Base-by-base conservation (phyloP, 805 yeast species). In the Hanseniaspora osmophila region DNA sequence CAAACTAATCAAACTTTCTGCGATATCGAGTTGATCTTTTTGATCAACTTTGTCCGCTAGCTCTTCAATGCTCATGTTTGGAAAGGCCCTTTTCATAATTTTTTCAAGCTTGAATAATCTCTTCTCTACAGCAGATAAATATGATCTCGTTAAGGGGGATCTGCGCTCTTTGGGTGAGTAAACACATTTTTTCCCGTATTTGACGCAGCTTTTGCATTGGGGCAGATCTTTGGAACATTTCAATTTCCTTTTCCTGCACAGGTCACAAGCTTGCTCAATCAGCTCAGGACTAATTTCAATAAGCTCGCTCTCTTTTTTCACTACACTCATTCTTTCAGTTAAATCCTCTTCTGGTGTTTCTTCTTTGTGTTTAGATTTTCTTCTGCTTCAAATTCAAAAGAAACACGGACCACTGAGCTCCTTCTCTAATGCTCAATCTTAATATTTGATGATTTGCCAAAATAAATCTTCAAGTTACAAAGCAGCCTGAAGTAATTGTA, bases 181-280 rank as follows among this genome's bases (percentile, higher is more conserved):
- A 1, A 74, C 63, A 60, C 95, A 85, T 30, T 73, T 72, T 83
- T 94, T 80, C 18, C 70, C 67, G 56, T 83, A 85, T 45, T 73
- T 75, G 7, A 69, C 60, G 64, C 95, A 85, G 55, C 84, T 84
- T 40, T 78, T 66, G 56, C 95, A 85, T 50, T 72, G 74, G 2
- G 95, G 95, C 27, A 63, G 69, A 48, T 79, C 84, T 55, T 84
- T 85, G 30, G 94, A 77, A 58, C 95, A 85, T 57, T 78, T 80
- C 48, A 84, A 69, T 62, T 85, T 85, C 46, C 92, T 69, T 52
- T 77, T 74, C 33, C 95, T 73, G 58, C 95, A 85, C 2, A 88
- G 78, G 60, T 85, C 95, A 61, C 95, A 85, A 13, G 63, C 63
- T 44, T 56, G 60, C 27, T 57, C 59, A 16, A 50, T 33, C 43